phyloP scores from a whole-genome alignment of 768 basidiomycete genomes.

The Auricularia sp. region DNA sequence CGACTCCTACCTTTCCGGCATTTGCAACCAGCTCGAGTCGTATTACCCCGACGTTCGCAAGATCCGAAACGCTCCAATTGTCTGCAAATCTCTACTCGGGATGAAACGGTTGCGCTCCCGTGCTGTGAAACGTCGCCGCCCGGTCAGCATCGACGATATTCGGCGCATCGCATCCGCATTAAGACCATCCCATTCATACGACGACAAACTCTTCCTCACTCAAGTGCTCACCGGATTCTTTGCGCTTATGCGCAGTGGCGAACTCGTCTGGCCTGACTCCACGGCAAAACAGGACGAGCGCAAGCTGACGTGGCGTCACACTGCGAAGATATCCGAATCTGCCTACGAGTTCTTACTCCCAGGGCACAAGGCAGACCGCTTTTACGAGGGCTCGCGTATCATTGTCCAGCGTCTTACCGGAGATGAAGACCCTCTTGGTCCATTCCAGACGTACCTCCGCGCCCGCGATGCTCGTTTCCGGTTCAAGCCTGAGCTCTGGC shows the following conservation, averaged over 20 bases:
- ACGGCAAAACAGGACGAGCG: slow-evolving; percentile 1
- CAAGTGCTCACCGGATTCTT: slow-evolving; percentile 14
- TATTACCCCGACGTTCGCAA: slow-evolving; percentile 22
- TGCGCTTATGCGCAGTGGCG: slow-evolving; percentile 19
- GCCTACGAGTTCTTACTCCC: slow-evolving; percentile 20
- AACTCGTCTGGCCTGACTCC: slow-evolving; percentile 18
- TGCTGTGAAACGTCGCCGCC: slow-evolving; percentile 17
- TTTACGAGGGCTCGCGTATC: background rate
- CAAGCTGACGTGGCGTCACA: slow-evolving; percentile 13
- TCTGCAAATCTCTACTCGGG: slow-evolving; percentile 21
- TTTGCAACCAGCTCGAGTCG: slow-evolving; percentile 23
- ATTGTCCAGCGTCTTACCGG: background rate
- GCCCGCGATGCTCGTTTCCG: too few species aligned
- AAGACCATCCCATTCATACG: slow-evolving; percentile 17
- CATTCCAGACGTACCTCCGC: too few species aligned
- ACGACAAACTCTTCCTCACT: slow-evolving; percentile 20
- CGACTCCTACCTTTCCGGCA: slow-evolving; percentile 27
- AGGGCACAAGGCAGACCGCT: slow-evolving; percentile 27
- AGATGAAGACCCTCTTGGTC: too few species aligned
- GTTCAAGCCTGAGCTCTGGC: slow-evolving; percentile 4
- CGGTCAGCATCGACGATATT: slow-evolving; percentile 14
- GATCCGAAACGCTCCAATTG: slow-evolving; percentile 13
- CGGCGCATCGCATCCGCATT: slow-evolving; percentile 8
- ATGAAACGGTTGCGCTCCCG: slow-evolving; percentile 15
- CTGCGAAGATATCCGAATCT: slow-evolving; percentile 2